A percentile compares a stretch with the other conserved stretches of the same genome.
phyloP scores from a whole-genome alignment of 2,329 filamentous ascomycete genomes.

The Arachnomyces sp. region DNA sequence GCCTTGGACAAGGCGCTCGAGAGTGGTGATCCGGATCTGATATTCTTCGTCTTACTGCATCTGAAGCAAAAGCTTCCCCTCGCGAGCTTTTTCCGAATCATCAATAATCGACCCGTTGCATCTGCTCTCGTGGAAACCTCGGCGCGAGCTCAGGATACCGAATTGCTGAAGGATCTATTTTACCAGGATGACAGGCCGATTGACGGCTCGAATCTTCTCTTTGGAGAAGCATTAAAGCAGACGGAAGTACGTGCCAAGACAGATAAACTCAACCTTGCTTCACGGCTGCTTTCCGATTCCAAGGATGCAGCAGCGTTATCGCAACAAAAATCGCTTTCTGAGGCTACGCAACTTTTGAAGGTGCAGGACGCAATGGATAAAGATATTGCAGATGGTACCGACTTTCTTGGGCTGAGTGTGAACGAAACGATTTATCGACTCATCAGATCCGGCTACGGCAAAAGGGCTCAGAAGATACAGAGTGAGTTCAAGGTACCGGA shows the following conservation, averaged over 20 bases:
- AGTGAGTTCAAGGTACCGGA: constrained; percentile 90
- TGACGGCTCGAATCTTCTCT: constrained; percentile 79
- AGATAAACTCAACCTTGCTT: constrained; percentile 83
- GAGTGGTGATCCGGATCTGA: constrained; percentile 86
- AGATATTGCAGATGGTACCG: constrained; percentile 60
- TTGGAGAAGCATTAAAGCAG: constrained; percentile 74
- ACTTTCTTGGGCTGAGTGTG: constrained; percentile 74
- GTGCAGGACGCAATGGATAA: constrained; percentile 81
- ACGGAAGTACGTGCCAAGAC: constrained; percentile 60
- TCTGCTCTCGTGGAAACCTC: constrained; percentile 83
- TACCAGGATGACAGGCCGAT: constrained; percentile 91
- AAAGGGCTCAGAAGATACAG: constrained; percentile 79
- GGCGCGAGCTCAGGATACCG: constrained; percentile 68
- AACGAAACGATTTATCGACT: constrained; percentile 91
- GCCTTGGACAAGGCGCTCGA: constrained; percentile 95
- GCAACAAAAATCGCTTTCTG: constrained; percentile 68
- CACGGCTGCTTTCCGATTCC: constrained; percentile 73
- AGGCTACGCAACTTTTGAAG: constrained; percentile 71
- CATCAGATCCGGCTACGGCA: constrained; percentile 71
- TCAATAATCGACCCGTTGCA: constrained; percentile 77
- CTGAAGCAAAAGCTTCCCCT: constrained; percentile 85
- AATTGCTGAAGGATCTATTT: constrained; percentile 87
- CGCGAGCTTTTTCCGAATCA: constrained; percentile 83
- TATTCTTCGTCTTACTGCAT: constrained; percentile 81
- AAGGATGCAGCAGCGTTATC: constrained; percentile 62